Base-by-base conservation (phyloP, 129 eudicot species). In the Lactuca sativa region DNA sequence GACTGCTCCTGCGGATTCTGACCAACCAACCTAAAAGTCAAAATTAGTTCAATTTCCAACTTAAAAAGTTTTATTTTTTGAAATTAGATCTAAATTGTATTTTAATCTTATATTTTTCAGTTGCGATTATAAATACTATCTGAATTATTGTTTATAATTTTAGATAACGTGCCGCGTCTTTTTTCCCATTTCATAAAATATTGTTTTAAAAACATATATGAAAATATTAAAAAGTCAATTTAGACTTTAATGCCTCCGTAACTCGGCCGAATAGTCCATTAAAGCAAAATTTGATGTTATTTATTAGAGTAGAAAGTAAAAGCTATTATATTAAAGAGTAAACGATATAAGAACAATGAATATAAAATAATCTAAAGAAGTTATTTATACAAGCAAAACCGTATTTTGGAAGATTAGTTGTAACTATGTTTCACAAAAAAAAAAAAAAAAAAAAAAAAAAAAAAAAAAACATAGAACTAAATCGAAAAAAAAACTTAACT, bases 1-100 rank as follows among this genome's bases (percentile, higher is more conserved):
- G 99, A 93, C 99, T 67, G 85, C 97, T 33, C 90, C 99, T 12
- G 79, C 95, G 68, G 74, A 63, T 43, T 48, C 82, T 74, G 80
- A 72, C 57, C 59, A 70, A 58, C 14, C 3, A 5, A 57, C 54
- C 7, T 62, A 18, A 59, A 66, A 52, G 53, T 62, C 77, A 31
- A 77, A 64, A 8, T 55, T 64, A 43, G 64, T 53, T 18, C 17
- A 12, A 13, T 17, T 7, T 53, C 4, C 4, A 13, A 51, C 18
- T 51, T 51, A n/a, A 14, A 13, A 25, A 25, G 30, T 25, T 25
- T 63, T 63, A 56, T 36, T 52, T 54, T 40, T 13, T 9, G 15
- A 16, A 31, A n/a, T 62, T 55, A 69, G 59, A 77, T 62, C 13
- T 43, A 62, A 62, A 31, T 76, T 67, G 71, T 56, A 48, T 18